A percentile compares a stretch with the other conserved stretches of the same genome.
Evolutionary conservation across 306 rosid species (phyloP).

Genomic region (Medicago truncatula): DNA sequence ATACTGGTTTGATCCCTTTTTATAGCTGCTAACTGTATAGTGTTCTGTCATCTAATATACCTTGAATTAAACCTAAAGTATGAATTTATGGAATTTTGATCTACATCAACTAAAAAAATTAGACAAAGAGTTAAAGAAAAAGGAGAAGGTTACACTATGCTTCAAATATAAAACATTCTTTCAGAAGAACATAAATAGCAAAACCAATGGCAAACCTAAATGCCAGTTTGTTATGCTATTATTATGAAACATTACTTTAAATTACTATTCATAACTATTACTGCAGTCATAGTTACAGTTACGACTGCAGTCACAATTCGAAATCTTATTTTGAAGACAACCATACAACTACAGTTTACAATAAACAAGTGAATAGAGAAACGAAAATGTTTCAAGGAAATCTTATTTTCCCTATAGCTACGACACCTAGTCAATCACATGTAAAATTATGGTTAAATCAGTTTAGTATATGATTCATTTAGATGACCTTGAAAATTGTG

Average conservation of each 20-base stretch:
- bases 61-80: background rate
- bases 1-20: no score
- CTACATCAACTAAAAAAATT: background rate
- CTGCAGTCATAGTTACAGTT: background rate
- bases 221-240: slow-evolving; percentile 5
- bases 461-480: no score
- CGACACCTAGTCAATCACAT: no score
- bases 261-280: background rate
- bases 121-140: background rate
- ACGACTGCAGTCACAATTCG: background rate
- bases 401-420: no score
- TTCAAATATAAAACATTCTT: background rate
- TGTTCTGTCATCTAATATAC: no score
- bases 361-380: no score
- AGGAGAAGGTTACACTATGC: background rate
- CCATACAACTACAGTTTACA: no score
- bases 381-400: no score
- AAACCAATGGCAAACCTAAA: slow-evolving; percentile 3
- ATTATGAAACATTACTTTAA: background rate
- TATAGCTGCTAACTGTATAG: no score
- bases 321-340: background rate
- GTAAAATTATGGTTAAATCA: no score
- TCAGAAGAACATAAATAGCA: background rate
- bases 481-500: no score
- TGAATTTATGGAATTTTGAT: background rate